Base-by-base conservation (phyloP, 352 stramenopile species). In the Elongisporangium undulatum region DNA sequence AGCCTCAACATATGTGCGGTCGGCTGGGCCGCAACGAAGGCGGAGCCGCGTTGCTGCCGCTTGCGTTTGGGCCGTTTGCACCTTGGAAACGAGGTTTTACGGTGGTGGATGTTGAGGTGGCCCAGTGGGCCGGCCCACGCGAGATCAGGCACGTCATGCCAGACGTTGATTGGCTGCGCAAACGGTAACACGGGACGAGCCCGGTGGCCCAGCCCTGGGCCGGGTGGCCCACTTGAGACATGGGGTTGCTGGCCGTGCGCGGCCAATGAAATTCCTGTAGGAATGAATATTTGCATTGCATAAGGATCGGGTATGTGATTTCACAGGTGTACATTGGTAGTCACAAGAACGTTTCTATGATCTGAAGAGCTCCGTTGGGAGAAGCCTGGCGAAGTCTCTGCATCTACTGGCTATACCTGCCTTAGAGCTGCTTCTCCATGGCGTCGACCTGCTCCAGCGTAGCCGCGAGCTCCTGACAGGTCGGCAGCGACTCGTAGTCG, bases 371-470 rank as follows among this genome's bases (percentile, higher is more conserved):
- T 53, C 6, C 51, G 23, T 53, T 55, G 3, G 3, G 19, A 58
- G 38, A 57, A n/a, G n/a, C n/a, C n/a, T n/a, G n/a, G n/a, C n/a
- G n/a, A n/a, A n/a, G n/a, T n/a, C n/a, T n/a, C n/a, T n/a, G n/a
- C n/a, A n/a, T n/a, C n/a, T n/a, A n/a, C n/a, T n/a, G n/a, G n/a
- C n/a, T n/a, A n/a, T n/a, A 3, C 3, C 9, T 56, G 20, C n/a
- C 49, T 64, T 77, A 75, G 13, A 87, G 67, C 64, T 83, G 67
- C 61, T 73, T 69, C 67, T 90, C 79, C 26, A 82, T 50, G 16
- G 59, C 41, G 50, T 83, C 82, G 49, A 91, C 75, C 49, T 82
- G 61, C 51, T 86, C 68, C 52, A 93, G 67, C 52, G 67, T 74
- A 3, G 71, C 67, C 8, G 68, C 71, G 20, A 93, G 71, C 16